phyloP scores from a whole-genome alignment of 2,329 filamentous ascomycete species.

The Chaetomium globosum region DNA sequence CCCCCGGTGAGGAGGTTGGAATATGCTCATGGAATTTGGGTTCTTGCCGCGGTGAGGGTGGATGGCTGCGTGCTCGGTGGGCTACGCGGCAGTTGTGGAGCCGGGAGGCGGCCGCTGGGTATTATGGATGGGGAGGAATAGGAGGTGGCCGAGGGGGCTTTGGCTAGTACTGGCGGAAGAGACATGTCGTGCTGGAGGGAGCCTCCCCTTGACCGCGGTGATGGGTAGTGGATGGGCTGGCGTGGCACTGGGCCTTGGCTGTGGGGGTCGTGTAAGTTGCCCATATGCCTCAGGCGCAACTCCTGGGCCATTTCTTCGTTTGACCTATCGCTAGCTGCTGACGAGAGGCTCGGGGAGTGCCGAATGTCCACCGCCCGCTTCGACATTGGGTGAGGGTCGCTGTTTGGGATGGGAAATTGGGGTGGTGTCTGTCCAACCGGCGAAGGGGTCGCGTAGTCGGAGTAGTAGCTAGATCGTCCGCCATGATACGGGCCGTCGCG shows the following conservation, averaged over 20 bases:
- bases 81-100: conserved; percentile 32
- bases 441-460: conserved; percentile 41
- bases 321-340: conserved; percentile 38
- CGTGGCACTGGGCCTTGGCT: conserved; percentile 32
- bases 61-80: conserved; percentile 35
- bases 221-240: conserved; percentile 31
- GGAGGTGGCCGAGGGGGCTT: conserved; percentile 18
- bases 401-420: conserved; percentile 36
- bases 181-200: conserved; percentile 31
- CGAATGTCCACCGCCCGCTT: conserved; percentile 36
- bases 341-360: conserved; percentile 39
- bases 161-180: conserved; percentile 22
- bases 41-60: conserved; percentile 36
- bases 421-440: conserved; percentile 41
- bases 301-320: conserved; percentile 37
- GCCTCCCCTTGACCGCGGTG: conserved; percentile 32
- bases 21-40: conserved; percentile 41
- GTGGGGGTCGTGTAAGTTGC: conserved; percentile 31
- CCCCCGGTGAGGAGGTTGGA: conserved; percentile 38
- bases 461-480: conserved; percentile 35
- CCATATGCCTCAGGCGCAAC: conserved; percentile 34
- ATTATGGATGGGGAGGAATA: conserved; percentile 24
- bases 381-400: conserved; percentile 33
- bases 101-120: conserved; percentile 25
- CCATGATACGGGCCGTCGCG: conserved; percentile 34